These are phyloP conservation scores for Plasmodium ovale DNA, from an alignment of 169 alveolate species.

Conservation along the genomic window DNA sequence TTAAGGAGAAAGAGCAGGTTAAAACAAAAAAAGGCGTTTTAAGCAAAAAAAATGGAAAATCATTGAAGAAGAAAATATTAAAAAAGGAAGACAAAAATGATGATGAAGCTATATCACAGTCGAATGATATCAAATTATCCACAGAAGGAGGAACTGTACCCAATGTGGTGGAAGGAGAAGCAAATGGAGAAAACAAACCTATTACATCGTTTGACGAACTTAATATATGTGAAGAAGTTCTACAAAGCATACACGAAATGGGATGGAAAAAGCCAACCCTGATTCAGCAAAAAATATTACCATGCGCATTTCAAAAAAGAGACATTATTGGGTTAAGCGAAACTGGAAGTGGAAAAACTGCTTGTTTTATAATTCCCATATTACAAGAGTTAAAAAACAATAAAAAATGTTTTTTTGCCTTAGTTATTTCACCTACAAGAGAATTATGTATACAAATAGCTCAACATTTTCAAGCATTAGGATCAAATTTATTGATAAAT, in stretches of 20 bases:
- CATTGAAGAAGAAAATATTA: neutral
- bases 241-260: slow-evolving; percentile 92
- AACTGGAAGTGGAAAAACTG: slow-evolving; percentile 96
- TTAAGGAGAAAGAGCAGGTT: slow-evolving; percentile 22
- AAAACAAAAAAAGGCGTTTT: neutral
- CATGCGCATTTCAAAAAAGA: slow-evolving; percentile 93
- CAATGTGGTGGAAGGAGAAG: neutral
- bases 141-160: neutral
- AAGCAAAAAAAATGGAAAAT: slow-evolving; percentile 5
- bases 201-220: slow-evolving; percentile 89
- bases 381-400: slow-evolving; percentile 92
- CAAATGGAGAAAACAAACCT: neutral
- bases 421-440: slow-evolving; percentile 97
- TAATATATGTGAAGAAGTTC: slow-evolving; percentile 96
- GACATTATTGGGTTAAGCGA: slow-evolving; percentile 99
- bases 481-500: slow-evolving; percentile 92
- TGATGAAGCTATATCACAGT: neutral
- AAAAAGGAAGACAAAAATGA: neutral
- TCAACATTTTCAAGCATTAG: slow-evolving; percentile 96
- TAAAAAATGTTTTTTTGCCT: slow-evolving; percentile 91
- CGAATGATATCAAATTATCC: neutral
- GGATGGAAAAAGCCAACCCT: slow-evolving; percentile 96
- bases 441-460: slow-evolving; percentile 98
- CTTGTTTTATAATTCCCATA: slow-evolving; percentile 97
- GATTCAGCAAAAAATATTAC: slow-evolving; percentile 94